These are phyloP conservation scores for Macrophomina phaseolina DNA, from an alignment of 2,329 filamentous ascomycete genomes.

Conservation along the genomic window DNA sequence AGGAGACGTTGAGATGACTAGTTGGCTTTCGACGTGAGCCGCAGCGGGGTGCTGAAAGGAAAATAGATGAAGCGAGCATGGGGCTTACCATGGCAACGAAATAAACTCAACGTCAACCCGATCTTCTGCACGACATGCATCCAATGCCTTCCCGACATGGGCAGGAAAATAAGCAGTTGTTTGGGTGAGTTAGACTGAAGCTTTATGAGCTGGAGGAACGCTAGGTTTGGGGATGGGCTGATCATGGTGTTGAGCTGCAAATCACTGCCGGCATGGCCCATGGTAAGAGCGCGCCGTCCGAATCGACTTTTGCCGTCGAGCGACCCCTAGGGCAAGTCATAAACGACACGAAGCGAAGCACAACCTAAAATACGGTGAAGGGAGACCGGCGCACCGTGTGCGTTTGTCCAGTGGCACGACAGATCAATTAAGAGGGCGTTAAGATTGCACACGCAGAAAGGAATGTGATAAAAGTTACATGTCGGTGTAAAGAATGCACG, in stretches of 20 bases:
- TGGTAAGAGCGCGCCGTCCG: not conserved
- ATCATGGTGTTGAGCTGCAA: not conserved
- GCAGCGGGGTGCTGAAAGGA: not conserved
- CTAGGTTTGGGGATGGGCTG: not conserved
- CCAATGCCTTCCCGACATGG: not conserved
- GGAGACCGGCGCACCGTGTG: slow-evolving; percentile 7
- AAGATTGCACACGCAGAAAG: slow-evolving; percentile 14
- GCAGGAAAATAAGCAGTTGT: not conserved
- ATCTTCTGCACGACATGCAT: not conserved
- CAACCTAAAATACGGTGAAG: slow-evolving; percentile 20
- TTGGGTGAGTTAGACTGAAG: not conserved
- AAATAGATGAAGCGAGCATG: slow-evolving; percentile 8
- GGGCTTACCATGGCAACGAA: not conserved
- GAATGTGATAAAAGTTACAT: slow-evolving; percentile 17
- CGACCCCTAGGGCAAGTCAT: not conserved
- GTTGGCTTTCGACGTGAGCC: not conserved
- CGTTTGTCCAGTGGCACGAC: slow-evolving; percentile 2
- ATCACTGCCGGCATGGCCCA: not conserved
- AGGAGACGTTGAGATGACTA: not conserved
- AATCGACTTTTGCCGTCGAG: not conserved
- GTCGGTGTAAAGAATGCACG: slow-evolving; percentile 15
- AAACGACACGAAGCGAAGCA: not conserved
- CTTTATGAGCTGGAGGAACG: not conserved
- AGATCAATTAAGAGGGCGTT: not conserved
- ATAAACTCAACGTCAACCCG: not conserved